Base-by-base conservation (phyloP, 106 monocot genomes). In the Platanthera guangdongensis region DNA sequence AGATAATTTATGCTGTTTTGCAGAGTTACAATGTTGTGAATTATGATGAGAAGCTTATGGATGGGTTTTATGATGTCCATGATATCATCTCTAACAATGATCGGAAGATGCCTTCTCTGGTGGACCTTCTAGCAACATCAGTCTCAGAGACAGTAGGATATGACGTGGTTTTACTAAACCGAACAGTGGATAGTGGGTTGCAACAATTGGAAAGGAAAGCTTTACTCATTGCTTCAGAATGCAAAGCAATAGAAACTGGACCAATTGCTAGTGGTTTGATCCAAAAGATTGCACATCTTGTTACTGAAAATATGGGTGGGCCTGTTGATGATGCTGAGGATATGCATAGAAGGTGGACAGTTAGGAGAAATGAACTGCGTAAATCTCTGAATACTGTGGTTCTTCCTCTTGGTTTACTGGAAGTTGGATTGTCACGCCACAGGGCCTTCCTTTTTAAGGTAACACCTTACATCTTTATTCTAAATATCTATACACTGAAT, bases 391-490 rank as follows among this genome's bases (percentile, higher is more conserved):
- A 90, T 18, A 86, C 81, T 76, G 80, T 86, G 62, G 88, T 95
- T 75, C 86, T 95, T 76, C 95, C 92, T 78, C 89, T 95, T 84
- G 95, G 95, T 72, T 85, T 77, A 12, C 81, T 95, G 71, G 59
- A 67, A 77, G 71, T 92, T 84, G 95, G 95, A 69, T 86, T 95
- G 77, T 92, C 92, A 50, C 87, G 95, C 25, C 95, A 95, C 52
- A 81, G 95, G 77, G 92, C 95, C 68, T 81, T 95, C 75, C 92
- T 95, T 11, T 95, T 95, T 77, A 95, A 95, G 95, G 94, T 95
- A 51, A 47, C 47, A 53, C 77, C 52, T 45, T 28, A 49, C 45
- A 16, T 1, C 7, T 77, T 68, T 46, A 21, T 9, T 22, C 53
- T 74, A 68, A 9, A 51, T 79, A 15, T 53, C 39, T 39, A 45